These are phyloP conservation scores for Alternaria solani DNA, from an alignment of 2,329 filamentous ascomycete species.

Conservation along the genomic window DNA sequence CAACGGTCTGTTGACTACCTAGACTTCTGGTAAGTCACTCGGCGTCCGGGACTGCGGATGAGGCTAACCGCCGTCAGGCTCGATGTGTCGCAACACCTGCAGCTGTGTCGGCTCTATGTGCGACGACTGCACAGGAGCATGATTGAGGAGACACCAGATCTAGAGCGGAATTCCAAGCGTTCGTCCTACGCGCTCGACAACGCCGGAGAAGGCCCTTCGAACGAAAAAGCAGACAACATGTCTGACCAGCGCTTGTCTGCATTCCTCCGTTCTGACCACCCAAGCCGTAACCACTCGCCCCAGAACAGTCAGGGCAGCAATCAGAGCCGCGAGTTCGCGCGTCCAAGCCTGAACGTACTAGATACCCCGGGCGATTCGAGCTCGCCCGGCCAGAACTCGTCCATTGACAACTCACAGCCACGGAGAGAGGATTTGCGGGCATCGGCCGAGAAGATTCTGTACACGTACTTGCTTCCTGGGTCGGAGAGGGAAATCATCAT, in stretches of 20 bases:
- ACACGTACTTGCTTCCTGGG: slow-evolving; percentile 93
- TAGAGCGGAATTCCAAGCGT: slow-evolving; percentile 83
- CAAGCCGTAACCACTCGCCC: slow-evolving; percentile 56
- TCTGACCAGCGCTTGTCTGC: slow-evolving; percentile 91
- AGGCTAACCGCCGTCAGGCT: slow-evolving; percentile 70
- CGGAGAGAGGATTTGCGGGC: slow-evolving; percentile 82
- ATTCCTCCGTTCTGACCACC: slow-evolving; percentile 73
- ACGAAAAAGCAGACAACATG: slow-evolving; percentile 68
- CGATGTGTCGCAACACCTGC: slow-evolving; percentile 99
- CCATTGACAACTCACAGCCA: slow-evolving; percentile 42
- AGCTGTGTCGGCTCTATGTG: slow-evolving; percentile 94
- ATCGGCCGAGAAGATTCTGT: slow-evolving; percentile 98
- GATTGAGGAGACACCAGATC: slow-evolving; percentile 88
- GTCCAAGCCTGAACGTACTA: slow-evolving; percentile 69
- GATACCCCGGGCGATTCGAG: slow-evolving; percentile 66
- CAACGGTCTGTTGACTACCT: slow-evolving; percentile 97
- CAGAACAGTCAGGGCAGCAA: slow-evolving; percentile 60
- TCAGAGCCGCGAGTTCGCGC: slow-evolving; percentile 62
- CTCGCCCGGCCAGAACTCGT: slow-evolving; percentile 60
- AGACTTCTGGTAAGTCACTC: slow-evolving; percentile 84
- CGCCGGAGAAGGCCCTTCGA: slow-evolving; percentile 67
- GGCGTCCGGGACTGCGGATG: neutral
- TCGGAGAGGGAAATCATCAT: slow-evolving; percentile 96
- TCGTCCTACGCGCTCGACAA: slow-evolving; percentile 82
- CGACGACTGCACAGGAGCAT: slow-evolving; percentile 93